Evolutionary conservation across 768 basidiomycete genomes (phyloP), one percentile per base, ranked within the genome.

Genomic region (Podaxis pistillaris): DNA sequence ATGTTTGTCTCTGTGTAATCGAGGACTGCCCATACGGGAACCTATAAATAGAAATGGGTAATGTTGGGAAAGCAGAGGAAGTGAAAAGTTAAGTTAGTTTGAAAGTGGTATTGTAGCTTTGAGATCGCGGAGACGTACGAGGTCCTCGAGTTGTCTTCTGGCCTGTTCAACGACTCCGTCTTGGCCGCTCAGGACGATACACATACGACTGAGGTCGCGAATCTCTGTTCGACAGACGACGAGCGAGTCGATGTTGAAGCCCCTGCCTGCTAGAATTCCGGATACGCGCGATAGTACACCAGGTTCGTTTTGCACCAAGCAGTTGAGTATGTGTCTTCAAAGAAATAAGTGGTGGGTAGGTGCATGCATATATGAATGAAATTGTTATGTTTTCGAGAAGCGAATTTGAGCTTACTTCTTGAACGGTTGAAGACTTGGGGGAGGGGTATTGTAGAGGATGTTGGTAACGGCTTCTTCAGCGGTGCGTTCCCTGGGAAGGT

Each of bases 151-250:
- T 67, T 98, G 96, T 65, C 97, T 80, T 46, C 97, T 83, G 9
- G 94, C 96, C 74, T 99, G 97, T 76, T 98, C 97, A 57, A 99
- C 91, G 49, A 98, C 96, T 62, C 94, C 93, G 70, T 99, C 97
- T 74, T 99, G 97, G 0, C 97, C 97, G 61, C 87, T 89, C 53
- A 99, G 82, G 67, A 98, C 95, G 74, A 99, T 94, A 72, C 93
- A 97, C 97, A 99, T 99, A 46, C 97, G 86, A 79, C 90, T 93
- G 56, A 98, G 81, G 80, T 99, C 97, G 62, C 94, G 88, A 65
- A 98, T 94, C 76, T 98, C 97, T 40, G 97, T 99, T 58, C 92
- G 86, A 76, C 97, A 99, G 26, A 99, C 97, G 69, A 99, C 97
- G 65, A 99, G 81, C 4, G 96, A 98, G 77, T 99, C 96, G 74